These are phyloP conservation scores for Polyporus tsugae DNA, from an alignment of 1,284 basidiomycete genomes.

Conservation along the genomic window DNA sequence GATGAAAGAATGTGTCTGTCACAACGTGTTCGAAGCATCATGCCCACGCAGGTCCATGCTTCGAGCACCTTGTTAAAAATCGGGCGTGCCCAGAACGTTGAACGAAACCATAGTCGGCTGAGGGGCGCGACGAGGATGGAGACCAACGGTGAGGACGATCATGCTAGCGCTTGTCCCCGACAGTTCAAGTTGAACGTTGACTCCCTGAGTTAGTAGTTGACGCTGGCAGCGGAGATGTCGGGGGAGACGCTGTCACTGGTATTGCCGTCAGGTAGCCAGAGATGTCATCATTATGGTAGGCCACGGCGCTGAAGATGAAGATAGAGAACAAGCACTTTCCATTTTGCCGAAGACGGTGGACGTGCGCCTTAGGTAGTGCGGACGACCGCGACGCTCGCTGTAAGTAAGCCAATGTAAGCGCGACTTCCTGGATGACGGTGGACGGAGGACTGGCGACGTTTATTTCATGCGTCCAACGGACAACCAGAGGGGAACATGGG, in stretches of 20 bases:
- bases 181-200: slow-evolving; percentile 44
- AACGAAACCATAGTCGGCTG: slow-evolving; percentile 63
- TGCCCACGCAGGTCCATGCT: slow-evolving; percentile 11
- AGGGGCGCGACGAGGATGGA: slow-evolving; percentile 64
- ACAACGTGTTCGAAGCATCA: neutral
- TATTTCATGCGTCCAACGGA: slow-evolving; percentile 34
- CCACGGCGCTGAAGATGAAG: slow-evolving; percentile 48
- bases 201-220: slow-evolving; percentile 60
- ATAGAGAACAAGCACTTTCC: slow-evolving; percentile 54
- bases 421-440: slow-evolving; percentile 15
- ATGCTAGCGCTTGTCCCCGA: slow-evolving; percentile 66
- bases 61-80: slow-evolving; percentile 62
- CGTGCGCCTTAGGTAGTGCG: too few species aligned
- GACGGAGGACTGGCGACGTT: neutral
- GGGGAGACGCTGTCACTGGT: slow-evolving; percentile 38
- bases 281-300: slow-evolving; percentile 50
- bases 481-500: slow-evolving; percentile 66
- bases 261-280: slow-evolving; percentile 39
- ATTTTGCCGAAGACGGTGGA: slow-evolving; percentile 41
- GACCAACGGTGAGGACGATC: slow-evolving; percentile 54
- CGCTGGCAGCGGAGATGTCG: slow-evolving; percentile 34
- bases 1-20: too few species aligned
- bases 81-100: slow-evolving; percentile 69
- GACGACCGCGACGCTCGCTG: too few species aligned
- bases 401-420: too few species aligned